Evolutionary conservation across 1,284 basidiomycete species (phyloP).

Genomic region (Cystobasidium sp.): DNA sequence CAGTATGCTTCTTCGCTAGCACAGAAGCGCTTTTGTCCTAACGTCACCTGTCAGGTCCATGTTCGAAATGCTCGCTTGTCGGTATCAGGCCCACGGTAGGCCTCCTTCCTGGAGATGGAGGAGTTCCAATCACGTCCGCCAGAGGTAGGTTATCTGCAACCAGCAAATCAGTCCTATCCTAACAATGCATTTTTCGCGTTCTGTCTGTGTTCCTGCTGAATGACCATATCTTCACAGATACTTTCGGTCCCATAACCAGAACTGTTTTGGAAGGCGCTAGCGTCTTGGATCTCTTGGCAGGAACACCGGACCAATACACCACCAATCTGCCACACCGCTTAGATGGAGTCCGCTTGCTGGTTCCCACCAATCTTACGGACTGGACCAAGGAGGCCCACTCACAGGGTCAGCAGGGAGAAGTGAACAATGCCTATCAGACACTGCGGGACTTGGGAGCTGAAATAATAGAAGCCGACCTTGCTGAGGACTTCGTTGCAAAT

Average conservation of each 20-base stretch:
- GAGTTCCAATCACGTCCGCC: constrained; percentile 50
- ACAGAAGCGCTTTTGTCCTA: constrained; percentile 56
- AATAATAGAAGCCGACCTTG: neutral
- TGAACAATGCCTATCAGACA: neutral
- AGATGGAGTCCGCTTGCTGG: constrained; percentile 5
- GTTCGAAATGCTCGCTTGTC: constrained; percentile 43
- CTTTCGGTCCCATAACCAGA: constrained; percentile 29
- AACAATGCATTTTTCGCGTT: too few relatives aligned
- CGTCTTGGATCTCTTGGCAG: constrained; percentile 17
- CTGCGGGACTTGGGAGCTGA: constrained; percentile 17
- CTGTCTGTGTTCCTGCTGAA: too few relatives aligned
- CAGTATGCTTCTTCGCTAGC: neutral
- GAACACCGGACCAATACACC: neutral
- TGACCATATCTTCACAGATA: constrained; percentile 7
- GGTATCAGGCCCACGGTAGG: constrained; percentile 52
- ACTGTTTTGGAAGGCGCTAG: constrained; percentile 32
- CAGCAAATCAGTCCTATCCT: too few relatives aligned
- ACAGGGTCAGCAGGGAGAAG: neutral
- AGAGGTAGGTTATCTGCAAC: constrained; percentile 5
- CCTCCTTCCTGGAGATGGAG: constrained; percentile 47
- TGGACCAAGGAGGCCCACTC: constrained; percentile 4
- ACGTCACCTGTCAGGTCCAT: neutral
- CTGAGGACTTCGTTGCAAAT: neutral
- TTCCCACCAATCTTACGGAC: constrained; percentile 20
- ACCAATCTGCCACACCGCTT: neutral